Evolutionary conservation across 768 basidiomycete genomes (phyloP).

Genomic region (Multifurca ochricompacta): DNA sequence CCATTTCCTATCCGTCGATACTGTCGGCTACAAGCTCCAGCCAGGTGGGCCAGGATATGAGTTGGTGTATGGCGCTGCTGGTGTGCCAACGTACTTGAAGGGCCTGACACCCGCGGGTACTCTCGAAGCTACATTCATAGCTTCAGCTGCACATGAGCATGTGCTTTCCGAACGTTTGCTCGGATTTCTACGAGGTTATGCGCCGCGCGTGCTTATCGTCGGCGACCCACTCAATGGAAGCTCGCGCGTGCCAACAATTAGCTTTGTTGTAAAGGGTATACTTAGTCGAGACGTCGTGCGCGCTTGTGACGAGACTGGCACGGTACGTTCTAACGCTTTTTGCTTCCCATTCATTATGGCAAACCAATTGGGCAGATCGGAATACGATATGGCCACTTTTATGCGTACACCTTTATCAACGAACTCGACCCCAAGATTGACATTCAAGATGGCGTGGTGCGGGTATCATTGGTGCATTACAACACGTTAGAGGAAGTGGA

Average conservation of each 20-base stretch:
- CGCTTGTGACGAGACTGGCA: conserved; percentile 54
- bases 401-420: conserved; percentile 58
- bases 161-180: conserved; percentile 47
- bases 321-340: conserved; percentile 36
- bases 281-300: conserved; percentile 57
- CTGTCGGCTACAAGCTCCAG: conserved; percentile 53
- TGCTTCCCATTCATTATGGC: background rate
- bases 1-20: conserved; percentile 52
- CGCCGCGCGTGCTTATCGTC: conserved; percentile 52
- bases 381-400: conserved; percentile 73
- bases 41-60: conserved; percentile 74
- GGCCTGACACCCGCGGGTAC: conserved; percentile 41
- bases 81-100: conserved; percentile 54
- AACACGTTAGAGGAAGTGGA: conserved; percentile 68
- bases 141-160: conserved; percentile 57
- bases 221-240: conserved; percentile 42
- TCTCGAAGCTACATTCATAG: conserved; percentile 45
- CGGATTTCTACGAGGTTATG: conserved; percentile 43
- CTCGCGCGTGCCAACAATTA: conserved; percentile 57
- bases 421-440: conserved; percentile 49
- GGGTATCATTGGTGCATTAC: conserved; percentile 73
- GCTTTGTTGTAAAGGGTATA: conserved; percentile 60
- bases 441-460: conserved; percentile 56
- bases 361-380: conserved; percentile 44
- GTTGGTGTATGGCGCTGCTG: conserved; percentile 51